Evolutionary conservation across 2,329 filamentous ascomycete genomes (phyloP).

Genomic region (Erysiphe pulchra): DNA sequence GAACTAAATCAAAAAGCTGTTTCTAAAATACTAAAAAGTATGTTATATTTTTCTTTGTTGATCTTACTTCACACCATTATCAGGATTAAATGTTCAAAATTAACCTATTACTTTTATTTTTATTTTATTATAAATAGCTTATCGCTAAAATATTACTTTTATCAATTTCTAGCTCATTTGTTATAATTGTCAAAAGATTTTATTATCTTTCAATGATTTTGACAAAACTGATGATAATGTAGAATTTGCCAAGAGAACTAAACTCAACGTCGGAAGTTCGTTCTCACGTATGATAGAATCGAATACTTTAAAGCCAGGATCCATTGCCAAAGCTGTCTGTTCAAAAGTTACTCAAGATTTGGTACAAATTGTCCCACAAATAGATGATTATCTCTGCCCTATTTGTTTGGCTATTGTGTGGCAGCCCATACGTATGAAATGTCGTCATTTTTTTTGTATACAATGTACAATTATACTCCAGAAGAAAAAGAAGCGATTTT

Average conservation of each 20-base stretch:
- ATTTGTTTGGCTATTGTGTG: constrained; percentile 60
- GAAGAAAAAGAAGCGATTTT: constrained; percentile 37
- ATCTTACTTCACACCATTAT: neutral
- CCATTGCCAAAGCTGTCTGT: constrained; percentile 51
- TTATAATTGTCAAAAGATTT: too few species aligned
- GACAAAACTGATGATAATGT: constrained; percentile 1
- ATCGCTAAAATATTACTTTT: neutral
- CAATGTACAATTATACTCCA: constrained; percentile 63
- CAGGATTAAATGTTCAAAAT: neutral
- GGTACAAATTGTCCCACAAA: constrained; percentile 46
- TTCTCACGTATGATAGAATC: constrained; percentile 34
- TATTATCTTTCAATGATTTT: neutral
- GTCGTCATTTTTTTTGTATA: constrained; percentile 61
- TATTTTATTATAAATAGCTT: neutral
- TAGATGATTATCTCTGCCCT: constrained; percentile 67
- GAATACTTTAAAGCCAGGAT: constrained; percentile 34
- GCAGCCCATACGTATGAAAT: constrained; percentile 52
- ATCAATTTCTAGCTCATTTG: too few species aligned
- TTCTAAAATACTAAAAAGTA: constrained; percentile 65
- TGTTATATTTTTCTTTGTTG: constrained; percentile 8
- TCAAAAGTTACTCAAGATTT: constrained; percentile 48
- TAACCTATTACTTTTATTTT: neutral
- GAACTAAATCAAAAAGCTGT: constrained; percentile 61
- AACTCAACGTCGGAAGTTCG: constrained; percentile 36
- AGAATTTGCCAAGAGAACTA: constrained; percentile 75